Evolutionary conservation across 129 eudicot genomes (phyloP), one percentile per base, ranked within the genome.

Genomic region (Flaveria ramosissima): DNA sequence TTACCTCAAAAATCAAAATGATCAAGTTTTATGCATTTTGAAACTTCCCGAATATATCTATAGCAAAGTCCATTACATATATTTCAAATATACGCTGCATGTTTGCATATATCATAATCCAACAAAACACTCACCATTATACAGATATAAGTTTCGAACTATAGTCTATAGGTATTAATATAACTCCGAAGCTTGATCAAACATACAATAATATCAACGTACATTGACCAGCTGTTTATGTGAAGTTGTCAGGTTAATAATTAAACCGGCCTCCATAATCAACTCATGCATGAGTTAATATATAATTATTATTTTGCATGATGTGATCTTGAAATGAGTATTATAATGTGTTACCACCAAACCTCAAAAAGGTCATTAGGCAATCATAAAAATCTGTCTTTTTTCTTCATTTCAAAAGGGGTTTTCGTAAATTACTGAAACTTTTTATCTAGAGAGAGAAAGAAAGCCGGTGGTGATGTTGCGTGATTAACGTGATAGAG

Each of bases 401-500:
- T 4, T 14, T 78, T 26, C 63, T 67, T 48, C 11, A 23, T 61
- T 60, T 21, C 42, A 70, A 47, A 71, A 63, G 66, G 77, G 72
- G 36, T 47, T 56, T 39, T 39, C 75, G 48, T 55, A 74, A 74
- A 57, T 74, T 74, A 43, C 20, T 23, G 14, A 23, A 74, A 43
- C 59, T 60, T 43, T 66, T 75, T 24, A 75, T 42, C 60, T 56
- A 47, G 76, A 48, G 77, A 76, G 80, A 57, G 59, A 71, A 27
- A 30, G 70, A 53, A 63, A 27, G 16, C 19, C 17, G 72, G 83
- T 65, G 71, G 65, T 41, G 83, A 16, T 41, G 66, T 15, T 61
- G 76, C 84, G 78, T 78, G 89, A 81, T 78, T 68, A 85, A 82
- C 89, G 89, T 85, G 89, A 85, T 63, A 70, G 78, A 59, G 55